Evolutionary conservation across 129 eudicot species (phyloP), one percentile per base, ranked within the genome.

Genomic region (Lonicera japonica): DNA sequence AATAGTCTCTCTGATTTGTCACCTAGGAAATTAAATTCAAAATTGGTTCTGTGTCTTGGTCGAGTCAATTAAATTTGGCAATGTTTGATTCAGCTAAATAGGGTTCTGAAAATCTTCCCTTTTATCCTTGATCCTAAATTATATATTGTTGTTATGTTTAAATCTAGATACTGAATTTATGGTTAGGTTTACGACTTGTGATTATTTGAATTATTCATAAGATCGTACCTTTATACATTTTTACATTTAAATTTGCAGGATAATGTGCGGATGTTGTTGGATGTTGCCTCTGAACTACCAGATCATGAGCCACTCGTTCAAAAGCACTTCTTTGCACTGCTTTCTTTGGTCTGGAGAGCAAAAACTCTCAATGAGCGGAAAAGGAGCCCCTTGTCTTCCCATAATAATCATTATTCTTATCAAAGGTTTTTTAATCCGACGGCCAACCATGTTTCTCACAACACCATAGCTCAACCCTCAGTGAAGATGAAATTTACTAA

Each of bases 231-330:
- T n/a, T n/a, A n/a, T n/a, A 29, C 36, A 29, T 1, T 29, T 29
- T 29, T 29, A 2, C 4, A 29, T 5, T 47, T 59, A 60, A 46
- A n/a, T n/a, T 68, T 41, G 24, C 34, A 92, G 99, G 99, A 94
- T 68, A 82, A 94, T 64, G 75, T 91, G 25, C 86, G 85, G 53
- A 73, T 57, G 66, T 71, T 94, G 77, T 70, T 94, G 69, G 92
- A 79, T 76, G 76, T 75, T 54, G 86, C 81, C 18, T 85, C 90
- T 11, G 87, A 85, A 51, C 76, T 72, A 67, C 91, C 92, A 1
- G 99, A 88, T 83, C 76, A 73, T 29, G 95, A 83, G 61, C 80
- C 83, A 36, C 91, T 87, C 21, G 66, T 88, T 70, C 99, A 88
- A 53, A 83, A 71, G 65, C 99, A 94, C 78, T 94, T 94, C 74